Base-by-base conservation (phyloP, 2,329 filamentous ascomycete genomes). In the Myriosclerotinia duriaeana region DNA sequence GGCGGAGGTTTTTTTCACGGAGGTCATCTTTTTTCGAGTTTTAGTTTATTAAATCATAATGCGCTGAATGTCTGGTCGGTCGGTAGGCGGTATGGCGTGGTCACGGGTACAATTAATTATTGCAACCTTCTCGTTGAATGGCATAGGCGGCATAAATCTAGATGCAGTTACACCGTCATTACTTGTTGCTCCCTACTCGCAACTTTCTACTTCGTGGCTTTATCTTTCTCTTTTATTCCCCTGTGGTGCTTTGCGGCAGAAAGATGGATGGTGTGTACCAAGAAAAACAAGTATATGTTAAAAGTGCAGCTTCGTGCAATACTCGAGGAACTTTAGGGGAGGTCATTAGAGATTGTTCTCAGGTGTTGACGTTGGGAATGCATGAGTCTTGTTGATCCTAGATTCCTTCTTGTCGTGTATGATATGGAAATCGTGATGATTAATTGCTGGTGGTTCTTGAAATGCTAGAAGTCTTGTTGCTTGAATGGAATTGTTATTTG, bases 1-100 rank as follows among this genome's bases (percentile, higher is more conserved):
- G 34, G n/a, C n/a, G 44, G n/a, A 50, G 58, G 58, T 38, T 40
- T 17, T 38, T 26, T 17, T 61, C 5, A 38, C 22, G 58, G 34
- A 61, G 30, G 34, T 60, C 56, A 60, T 61, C 15, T 36, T 30
- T 61, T 61, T 60, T 48, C n/a, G n/a, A n/a, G 26, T 61, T 55
- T 38, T 26, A 12, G 44, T 34, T 34, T 1, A 3, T 5, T 26
- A 34, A 61, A 34, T 26, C n/a, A 50, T 40, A 61, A 50, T 61
- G 34, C 30, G 56, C 56, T 50, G 56, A 14, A 36, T 4, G 30
- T 60, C 44, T 22, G 30, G 42, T 50, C 9, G 46, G 44, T 36
- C 14, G 44, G 30, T 52, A 22, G 22, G 22, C 30, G 44, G 44
- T n/a, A 26, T 61, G 30, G 44, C 50, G 30, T 60, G 44, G 12